Evolutionary conservation across 2,329 filamentous ascomycete species (phyloP).

Genomic region (Dryadomyces quercivorus): DNA sequence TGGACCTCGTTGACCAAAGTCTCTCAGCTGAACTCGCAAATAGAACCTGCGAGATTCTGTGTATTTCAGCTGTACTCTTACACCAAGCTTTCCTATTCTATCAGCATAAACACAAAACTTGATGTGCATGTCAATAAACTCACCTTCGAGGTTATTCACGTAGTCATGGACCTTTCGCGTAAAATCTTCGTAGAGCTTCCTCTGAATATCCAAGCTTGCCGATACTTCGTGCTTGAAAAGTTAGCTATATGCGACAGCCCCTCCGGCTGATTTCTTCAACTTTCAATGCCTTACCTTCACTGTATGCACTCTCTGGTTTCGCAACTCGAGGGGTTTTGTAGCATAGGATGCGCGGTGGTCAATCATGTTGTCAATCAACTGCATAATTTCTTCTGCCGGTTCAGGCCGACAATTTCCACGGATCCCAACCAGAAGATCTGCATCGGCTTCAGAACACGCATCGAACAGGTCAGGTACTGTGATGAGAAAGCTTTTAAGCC

Average conservation of each 20-base stretch:
- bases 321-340: slow-evolving; percentile 66
- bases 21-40: slow-evolving; percentile 49
- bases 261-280: neutral
- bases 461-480: slow-evolving; percentile 55
- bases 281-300: slow-evolving; percentile 48
- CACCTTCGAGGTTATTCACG: slow-evolving; percentile 53
- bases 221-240: slow-evolving; percentile 7
- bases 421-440: slow-evolving; percentile 54
- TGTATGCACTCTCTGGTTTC: slow-evolving; percentile 84
- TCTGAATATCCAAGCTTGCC: slow-evolving; percentile 10
- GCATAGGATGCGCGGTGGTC: slow-evolving; percentile 74
- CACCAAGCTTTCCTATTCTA: slow-evolving; percentile 5
- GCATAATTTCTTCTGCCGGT: slow-evolving; percentile 46
- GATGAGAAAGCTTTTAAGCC: slow-evolving; percentile 69
- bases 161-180: slow-evolving; percentile 51
- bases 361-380: slow-evolving; percentile 56
- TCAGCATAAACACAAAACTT: neutral
- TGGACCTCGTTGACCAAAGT: slow-evolving; percentile 43
- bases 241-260: neutral
- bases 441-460: slow-evolving; percentile 52
- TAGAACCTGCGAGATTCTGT: slow-evolving; percentile 72
- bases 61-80: slow-evolving; percentile 43
- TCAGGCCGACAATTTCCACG: slow-evolving; percentile 55
- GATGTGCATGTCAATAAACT: slow-evolving; percentile 12
- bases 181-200: slow-evolving; percentile 81